Conservation (phyloP, 805 yeast species). For the Metschnikowia continentalis region DNA sequence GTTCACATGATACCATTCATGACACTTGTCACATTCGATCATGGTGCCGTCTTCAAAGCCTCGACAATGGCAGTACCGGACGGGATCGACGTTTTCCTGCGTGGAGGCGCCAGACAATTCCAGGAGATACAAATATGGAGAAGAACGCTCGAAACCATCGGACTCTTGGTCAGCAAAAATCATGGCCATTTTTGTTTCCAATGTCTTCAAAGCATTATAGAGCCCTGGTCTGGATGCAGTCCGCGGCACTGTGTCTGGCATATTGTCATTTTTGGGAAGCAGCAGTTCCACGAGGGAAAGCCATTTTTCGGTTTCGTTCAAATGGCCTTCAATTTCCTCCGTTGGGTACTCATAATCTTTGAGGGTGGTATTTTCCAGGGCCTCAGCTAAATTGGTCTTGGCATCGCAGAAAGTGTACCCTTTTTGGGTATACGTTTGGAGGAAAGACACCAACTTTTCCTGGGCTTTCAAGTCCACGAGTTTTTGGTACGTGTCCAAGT, state of each 20-base stretch:
- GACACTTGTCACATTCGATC: slow-evolving; percentile 68
- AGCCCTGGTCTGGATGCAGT: slow-evolving; percentile 19
- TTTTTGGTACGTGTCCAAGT: slow-evolving; percentile 18
- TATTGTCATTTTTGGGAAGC: slow-evolving; percentile 12
- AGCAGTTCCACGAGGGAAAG: slow-evolving; percentile 13
- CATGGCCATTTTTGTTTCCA: slow-evolving; percentile 21
- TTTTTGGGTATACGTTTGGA: slow-evolving; percentile 14
- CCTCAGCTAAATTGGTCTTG: slow-evolving; percentile 20
- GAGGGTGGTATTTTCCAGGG: slow-evolving; percentile 20
- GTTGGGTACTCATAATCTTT: slow-evolving; percentile 11
- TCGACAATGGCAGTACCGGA: slow-evolving; percentile 58
- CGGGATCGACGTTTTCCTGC: slow-evolving; percentile 9
- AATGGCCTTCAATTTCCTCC: slow-evolving; percentile 11
- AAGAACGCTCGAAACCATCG: slow-evolving; percentile 24
- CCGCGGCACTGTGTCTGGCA: slow-evolving; percentile 5
- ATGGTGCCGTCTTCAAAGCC: slow-evolving; percentile 55
- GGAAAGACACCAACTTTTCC: slow-evolving; percentile 26
- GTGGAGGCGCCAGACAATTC: slow-evolving; percentile 1
- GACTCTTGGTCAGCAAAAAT: slow-evolving; percentile 23
- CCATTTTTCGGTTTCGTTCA: slow-evolving; percentile 25
- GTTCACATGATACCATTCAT: slow-evolving; percentile 66
- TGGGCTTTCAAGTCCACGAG: slow-evolving; percentile 22
- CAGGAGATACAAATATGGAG: slow-evolving; percentile 19
- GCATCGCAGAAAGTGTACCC: slow-evolving; percentile 21
- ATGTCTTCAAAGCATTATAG: slow-evolving; percentile 18